These are phyloP conservation scores for Gossypium arboreum DNA, from an alignment of 345 rosid species.

Conservation along the genomic window DNA sequence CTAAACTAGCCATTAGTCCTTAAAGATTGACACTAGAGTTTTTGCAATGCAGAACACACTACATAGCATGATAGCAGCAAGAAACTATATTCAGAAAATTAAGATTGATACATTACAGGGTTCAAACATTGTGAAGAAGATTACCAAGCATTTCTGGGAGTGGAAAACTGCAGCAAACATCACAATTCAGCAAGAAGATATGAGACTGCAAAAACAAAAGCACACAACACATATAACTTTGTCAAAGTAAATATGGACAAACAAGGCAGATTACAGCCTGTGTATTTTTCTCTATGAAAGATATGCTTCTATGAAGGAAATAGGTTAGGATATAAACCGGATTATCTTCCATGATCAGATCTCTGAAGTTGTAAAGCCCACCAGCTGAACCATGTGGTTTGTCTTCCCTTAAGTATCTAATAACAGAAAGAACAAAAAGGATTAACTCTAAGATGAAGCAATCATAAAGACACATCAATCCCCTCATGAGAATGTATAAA, in stretches of 20 bases:
- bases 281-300: constrained; percentile 1
- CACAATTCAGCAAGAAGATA: constrained; percentile 87
- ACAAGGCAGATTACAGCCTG: background rate
- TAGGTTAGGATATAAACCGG: constrained; percentile 47
- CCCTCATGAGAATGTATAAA: background rate
- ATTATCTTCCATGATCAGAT: constrained; percentile 78
- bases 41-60: background rate
- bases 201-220: constrained; percentile 59
- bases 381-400: constrained; percentile 96
- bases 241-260: background rate
- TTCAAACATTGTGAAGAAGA: constrained; percentile 2
- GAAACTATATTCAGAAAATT: background rate
- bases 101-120: background rate
- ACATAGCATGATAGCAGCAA: background rate
- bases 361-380: constrained; percentile 72
- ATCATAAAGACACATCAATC: background rate
- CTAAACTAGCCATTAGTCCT: background rate
- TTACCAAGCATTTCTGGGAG: constrained; percentile 87
- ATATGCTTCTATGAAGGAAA: constrained; percentile 10
- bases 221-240: constrained; percentile 1
- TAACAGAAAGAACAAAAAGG: background rate
- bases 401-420: constrained; percentile 79
- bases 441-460: background rate
- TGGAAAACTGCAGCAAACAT: constrained; percentile 95
- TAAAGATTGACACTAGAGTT: background rate